Conservation (phyloP, 441 rosid species). For the Hura crepitans region DNA sequence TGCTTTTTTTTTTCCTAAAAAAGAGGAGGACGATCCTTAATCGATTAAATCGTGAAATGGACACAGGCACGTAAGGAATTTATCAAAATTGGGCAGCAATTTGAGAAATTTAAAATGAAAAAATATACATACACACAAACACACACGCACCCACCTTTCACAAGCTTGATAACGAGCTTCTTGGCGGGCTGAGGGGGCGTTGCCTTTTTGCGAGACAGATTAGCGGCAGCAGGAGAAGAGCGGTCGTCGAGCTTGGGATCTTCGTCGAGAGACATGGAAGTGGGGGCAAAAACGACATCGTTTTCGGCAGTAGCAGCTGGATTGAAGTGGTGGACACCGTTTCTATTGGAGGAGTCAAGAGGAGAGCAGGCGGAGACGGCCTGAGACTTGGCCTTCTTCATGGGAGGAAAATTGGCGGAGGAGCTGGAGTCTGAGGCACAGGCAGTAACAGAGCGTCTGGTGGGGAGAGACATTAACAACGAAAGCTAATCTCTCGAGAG, state of each 20-base stretch:
- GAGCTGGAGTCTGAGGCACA: constrained; percentile 24
- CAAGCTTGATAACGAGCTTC: constrained; percentile 82
- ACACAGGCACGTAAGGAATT: constrained; percentile 6
- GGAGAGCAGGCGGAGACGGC: constrained; percentile 50
- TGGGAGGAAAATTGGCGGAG: constrained; percentile 35
- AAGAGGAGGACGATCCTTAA: constrained; percentile 13
- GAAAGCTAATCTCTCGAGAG: no score
- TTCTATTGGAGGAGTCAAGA: constrained; percentile 37
- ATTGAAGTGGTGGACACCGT: no score
- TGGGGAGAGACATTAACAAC: constrained; percentile 80
- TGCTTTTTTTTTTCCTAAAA: no score
- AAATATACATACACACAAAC: no score
- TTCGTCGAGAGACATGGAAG: no score
- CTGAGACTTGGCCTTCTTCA: constrained; percentile 85
- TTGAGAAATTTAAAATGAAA: neutral
- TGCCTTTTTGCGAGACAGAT: no score
- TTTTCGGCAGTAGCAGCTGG: no score
- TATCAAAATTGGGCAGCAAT: neutral
- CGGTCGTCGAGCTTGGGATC: no score
- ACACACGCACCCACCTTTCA: no score
- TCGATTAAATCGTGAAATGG: constrained; percentile 7
- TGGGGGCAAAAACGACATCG: no score
- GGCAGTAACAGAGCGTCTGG: constrained; percentile 63
- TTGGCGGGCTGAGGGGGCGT: constrained; percentile 83
- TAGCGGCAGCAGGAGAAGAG: no score